A percentile compares a stretch with the other conserved stretches of the same genome.
Evolutionary conservation across 257 asterid genomes (phyloP).

Genomic region (Leonotis leonurus): DNA sequence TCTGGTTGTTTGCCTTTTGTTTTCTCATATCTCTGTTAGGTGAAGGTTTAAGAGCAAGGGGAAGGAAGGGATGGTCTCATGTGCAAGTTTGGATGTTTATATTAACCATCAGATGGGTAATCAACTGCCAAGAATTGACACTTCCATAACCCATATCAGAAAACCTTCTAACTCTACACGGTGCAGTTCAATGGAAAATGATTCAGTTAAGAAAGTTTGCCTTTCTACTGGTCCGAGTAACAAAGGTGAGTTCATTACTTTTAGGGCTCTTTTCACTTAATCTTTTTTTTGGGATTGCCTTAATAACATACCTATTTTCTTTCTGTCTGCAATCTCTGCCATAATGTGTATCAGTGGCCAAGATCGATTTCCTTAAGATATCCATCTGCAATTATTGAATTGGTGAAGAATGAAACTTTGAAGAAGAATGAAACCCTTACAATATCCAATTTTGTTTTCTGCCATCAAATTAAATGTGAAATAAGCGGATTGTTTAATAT

Average conservation of each 20-base stretch:
- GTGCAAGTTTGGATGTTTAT: conserved; percentile 47
- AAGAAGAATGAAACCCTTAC: too few species aligned
- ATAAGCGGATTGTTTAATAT: too few species aligned
- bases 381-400: too few species aligned
- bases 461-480: too few species aligned
- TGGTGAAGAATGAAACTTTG: too few species aligned
- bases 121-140: conserved; percentile 36
- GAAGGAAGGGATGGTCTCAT: conserved; percentile 50
- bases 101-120: conserved; percentile 41
- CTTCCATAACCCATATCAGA: conserved; percentile 41
- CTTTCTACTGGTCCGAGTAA: conserved; percentile 37
- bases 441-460: too few species aligned
- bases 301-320: too few species aligned
- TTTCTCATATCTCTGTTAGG: conserved; percentile 68
- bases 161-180: conserved; percentile 39
- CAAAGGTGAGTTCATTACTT: conserved; percentile 37
- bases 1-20: conserved; percentile 25
- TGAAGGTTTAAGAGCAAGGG: conserved; percentile 97
- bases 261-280: too few species aligned
- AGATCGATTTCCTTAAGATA: too few species aligned
- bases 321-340: too few species aligned
- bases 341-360: too few species aligned
- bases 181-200: conserved; percentile 50
- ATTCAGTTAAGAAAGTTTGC: conserved; percentile 33
- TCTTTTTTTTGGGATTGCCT: too few species aligned